These are phyloP conservation scores for Tetrastigma voinierianum DNA, from an alignment of 164 flowering plant species.

Conservation along the genomic window DNA sequence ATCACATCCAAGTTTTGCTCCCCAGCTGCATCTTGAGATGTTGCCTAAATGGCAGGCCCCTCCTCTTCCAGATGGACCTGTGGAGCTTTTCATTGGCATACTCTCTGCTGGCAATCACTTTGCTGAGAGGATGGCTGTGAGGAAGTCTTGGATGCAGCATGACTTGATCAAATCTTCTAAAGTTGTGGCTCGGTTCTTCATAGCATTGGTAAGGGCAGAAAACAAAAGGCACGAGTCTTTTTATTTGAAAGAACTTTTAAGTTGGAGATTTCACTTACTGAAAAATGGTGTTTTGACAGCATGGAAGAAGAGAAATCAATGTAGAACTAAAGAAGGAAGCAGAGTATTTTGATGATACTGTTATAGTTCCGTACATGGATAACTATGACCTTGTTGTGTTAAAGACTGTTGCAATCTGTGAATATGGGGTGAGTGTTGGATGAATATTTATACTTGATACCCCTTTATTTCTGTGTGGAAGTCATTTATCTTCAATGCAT, in stretches of 20 bases:
- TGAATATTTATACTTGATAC: background rate
- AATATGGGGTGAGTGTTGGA: constrained; percentile 61
- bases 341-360: constrained; percentile 68
- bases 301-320: constrained; percentile 63
- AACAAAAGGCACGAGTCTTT: background rate
- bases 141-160: constrained; percentile 80
- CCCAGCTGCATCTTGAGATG: constrained; percentile 74
- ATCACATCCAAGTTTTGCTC: constrained; percentile 85
- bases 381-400: constrained; percentile 71
- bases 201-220: constrained; percentile 48
- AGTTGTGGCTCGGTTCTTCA: constrained; percentile 64
- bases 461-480: background rate
- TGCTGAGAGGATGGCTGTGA: constrained; percentile 66
- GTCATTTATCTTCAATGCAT: constrained; percentile 1
- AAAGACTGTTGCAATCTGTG: constrained; percentile 75
- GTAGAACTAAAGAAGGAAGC: constrained; percentile 71
- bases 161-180: constrained; percentile 45
- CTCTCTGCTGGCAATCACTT: constrained; percentile 47
- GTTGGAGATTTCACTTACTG: background rate
- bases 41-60: constrained; percentile 32
- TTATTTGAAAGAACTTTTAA: background rate
- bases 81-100: constrained; percentile 40
- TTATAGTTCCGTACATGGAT: constrained; percentile 80
- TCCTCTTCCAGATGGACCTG: constrained; percentile 25
- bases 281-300: constrained; percentile 25